Base-by-base conservation (phyloP, 2,329 filamentous ascomycete genomes). In the Alternaria metachromatica region DNA sequence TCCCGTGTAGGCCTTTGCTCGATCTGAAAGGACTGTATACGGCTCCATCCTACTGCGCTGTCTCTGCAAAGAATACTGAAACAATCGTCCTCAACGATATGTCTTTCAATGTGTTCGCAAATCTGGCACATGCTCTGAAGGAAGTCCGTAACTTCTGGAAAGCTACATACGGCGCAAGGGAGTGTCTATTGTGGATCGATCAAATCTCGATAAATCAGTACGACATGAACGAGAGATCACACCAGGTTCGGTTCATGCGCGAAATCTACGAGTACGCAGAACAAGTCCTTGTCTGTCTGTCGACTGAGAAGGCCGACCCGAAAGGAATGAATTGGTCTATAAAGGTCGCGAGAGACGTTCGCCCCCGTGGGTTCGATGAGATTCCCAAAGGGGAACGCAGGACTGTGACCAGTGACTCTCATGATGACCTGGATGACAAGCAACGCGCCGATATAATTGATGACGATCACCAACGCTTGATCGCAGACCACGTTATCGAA, bases 271-370 rank as follows among this genome's bases (percentile, higher is more conserved):
- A 41, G 9, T 18, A 18, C 2, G 15, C 37, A 6, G 37, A 41
- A 2, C 37, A 41, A 41, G 15, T 41, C 9, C 9, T 41, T 11
- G 37, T 41, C 4, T 41, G 37, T 11, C 9, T 41, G 5, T 41
- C 37, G 9, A 41, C 37, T 0, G 0, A 18, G 0, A 10, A 5
- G 0, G 1, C 2, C n/a, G n/a, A 41, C 3, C n/a, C 37, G 0
- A 18, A 0, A 18, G 37, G 37, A 1, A 41, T 41, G 37, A 4
- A 0, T 2, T 37, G 33, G 33, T 2, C 3, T 6, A n/a, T n/a
- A 1, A 0, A 9, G 6, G 0, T 37, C 0, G 30, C 30, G 0
- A 37, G 13, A 8, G 30, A 33, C 12, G 28, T 30, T 2, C 28
- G 12, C 12, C 6, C 28, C 12, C 28, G 28, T 30, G 28, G 28